These are phyloP conservation scores for Agaricus sinodeliciosus DNA, from an alignment of 768 basidiomycete species.

Conservation along the genomic window DNA sequence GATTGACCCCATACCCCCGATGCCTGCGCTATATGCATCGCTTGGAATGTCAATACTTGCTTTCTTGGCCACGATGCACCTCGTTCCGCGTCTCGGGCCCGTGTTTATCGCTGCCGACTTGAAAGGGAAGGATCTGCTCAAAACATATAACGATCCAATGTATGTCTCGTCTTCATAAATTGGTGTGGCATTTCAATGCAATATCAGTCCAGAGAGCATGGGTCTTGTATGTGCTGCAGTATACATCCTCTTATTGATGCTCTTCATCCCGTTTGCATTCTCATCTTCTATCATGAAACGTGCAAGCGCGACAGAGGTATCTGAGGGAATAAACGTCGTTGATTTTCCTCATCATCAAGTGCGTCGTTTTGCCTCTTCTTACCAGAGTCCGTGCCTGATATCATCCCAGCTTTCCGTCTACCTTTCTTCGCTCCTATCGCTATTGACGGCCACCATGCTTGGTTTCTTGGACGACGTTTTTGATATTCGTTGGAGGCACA, in stretches of 20 bases:
- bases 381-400: background rate
- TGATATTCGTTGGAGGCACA: slow-evolving; percentile 98
- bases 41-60: slow-evolving; percentile 83
- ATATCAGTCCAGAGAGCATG: slow-evolving; percentile 81
- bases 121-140: slow-evolving; percentile 83
- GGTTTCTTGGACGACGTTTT: slow-evolving; percentile 98
- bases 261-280: slow-evolving; percentile 96
- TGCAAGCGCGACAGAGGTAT: slow-evolving; percentile 31
- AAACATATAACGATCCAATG: slow-evolving; percentile 70
- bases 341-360: slow-evolving; percentile 81
- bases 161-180: slow-evolving; percentile 25
- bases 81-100: slow-evolving; percentile 79
- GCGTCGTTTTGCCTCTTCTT: slow-evolving; percentile 15
- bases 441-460: slow-evolving; percentile 87
- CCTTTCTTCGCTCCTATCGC: slow-evolving; percentile 85
- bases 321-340: slow-evolving; percentile 57
- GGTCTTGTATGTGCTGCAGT: slow-evolving; percentile 87
- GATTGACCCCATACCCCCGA: slow-evolving; percentile 57
- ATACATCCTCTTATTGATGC: slow-evolving; percentile 79
- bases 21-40: slow-evolving; percentile 72
- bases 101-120: slow-evolving; percentile 78
- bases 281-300: slow-evolving; percentile 57
- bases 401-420: slow-evolving; percentile 74
- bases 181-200: background rate
- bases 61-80: slow-evolving; percentile 65